Evolutionary conservation across 441 rosid genomes (phyloP).

Genomic region (Bocquillonia castaneifolia): DNA sequence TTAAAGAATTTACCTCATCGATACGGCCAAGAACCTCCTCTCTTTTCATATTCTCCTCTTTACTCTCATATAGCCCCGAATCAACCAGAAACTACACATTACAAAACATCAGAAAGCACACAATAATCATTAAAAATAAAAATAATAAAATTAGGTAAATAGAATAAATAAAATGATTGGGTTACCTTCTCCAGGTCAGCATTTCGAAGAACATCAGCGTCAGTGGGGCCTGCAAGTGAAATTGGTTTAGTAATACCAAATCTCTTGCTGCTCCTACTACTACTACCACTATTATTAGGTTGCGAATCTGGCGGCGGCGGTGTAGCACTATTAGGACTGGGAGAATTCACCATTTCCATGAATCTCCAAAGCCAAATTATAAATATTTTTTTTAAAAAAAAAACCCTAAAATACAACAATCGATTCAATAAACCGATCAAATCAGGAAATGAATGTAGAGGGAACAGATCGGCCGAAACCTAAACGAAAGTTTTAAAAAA

Average conservation of each 20-base stretch:
- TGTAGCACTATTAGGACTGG: slow-evolving; percentile 22
- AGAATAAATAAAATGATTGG: neutral
- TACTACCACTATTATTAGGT: too few species aligned
- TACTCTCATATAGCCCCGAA: slow-evolving; percentile 55
- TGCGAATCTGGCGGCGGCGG: slow-evolving; percentile 20
- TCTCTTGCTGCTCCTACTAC: slow-evolving; percentile 25
- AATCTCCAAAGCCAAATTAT: neutral
- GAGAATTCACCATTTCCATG: slow-evolving; percentile 34
- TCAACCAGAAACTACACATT: slow-evolving; percentile 42
- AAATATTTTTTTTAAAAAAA: too few species aligned
- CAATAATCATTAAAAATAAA: neutral
- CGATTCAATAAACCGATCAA: neutral
- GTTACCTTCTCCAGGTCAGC: slow-evolving; percentile 52
- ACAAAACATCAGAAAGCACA: neutral
- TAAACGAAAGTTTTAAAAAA: too few species aligned
- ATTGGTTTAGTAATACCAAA: slow-evolving; percentile 49
- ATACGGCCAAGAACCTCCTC: slow-evolving; percentile 46
- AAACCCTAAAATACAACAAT: neutral
- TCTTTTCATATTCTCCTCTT: slow-evolving; percentile 50
- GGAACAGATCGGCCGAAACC: too few species aligned
- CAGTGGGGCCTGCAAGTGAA: slow-evolving; percentile 43
- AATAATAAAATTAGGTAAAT: neutral
- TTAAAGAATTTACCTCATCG: slow-evolving; percentile 35
- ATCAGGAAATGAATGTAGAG: neutral
- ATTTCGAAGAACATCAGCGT: slow-evolving; percentile 41